phyloP scores from a whole-genome alignment of 2,329 filamentous ascomycete species.

The Exserohilum turcica region DNA sequence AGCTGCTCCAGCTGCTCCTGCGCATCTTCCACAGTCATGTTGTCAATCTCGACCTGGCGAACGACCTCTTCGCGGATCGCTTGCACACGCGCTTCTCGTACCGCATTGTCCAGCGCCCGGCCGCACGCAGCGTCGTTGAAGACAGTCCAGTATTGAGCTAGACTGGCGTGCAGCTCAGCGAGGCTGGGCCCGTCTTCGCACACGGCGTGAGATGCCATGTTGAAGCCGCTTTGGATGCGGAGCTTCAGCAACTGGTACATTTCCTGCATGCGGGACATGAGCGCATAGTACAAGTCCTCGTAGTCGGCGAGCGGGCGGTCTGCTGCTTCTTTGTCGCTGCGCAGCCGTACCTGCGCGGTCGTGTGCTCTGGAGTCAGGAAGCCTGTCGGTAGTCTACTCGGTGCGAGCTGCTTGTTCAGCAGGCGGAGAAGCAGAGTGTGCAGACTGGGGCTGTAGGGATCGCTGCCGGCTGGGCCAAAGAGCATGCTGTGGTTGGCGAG shows the following conservation, averaged over 20 bases:
- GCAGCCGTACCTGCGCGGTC: conserved; percentile 42
- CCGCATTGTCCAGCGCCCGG: conserved; percentile 33
- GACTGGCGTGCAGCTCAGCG: conserved; percentile 16
- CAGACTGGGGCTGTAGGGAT: conserved; percentile 38
- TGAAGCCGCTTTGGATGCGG: conserved; percentile 37
- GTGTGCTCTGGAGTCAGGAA: conserved; percentile 16
- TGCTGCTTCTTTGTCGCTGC: conserved; percentile 48
- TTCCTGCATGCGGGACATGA: conserved; percentile 33
- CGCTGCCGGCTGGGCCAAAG: conserved; percentile 9
- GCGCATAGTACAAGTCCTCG: conserved; percentile 42
- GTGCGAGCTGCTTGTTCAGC: conserved; percentile 33
- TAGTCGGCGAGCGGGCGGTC: conserved; percentile 47
- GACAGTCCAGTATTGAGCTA: conserved; percentile 29
- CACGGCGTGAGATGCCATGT: conserved; percentile 11
- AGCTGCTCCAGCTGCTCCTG: conserved; percentile 24
- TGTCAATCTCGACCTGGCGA: conserved; percentile 11
- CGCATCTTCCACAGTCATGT: conserved; percentile 18
- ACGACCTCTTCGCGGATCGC: conserved; percentile 25
- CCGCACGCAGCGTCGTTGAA: conserved; percentile 34
- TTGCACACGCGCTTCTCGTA: conserved; percentile 27
- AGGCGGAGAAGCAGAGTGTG: conserved; percentile 40
- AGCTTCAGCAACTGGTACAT: conserved; percentile 29
- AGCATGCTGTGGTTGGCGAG: conserved; percentile 16
- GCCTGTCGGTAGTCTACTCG: conserved; percentile 19
- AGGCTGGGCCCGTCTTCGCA: conserved; percentile 22